phyloP scores from a whole-genome alignment of 495 filamentous ascomycete species.

The Bacidia rubella region DNA sequence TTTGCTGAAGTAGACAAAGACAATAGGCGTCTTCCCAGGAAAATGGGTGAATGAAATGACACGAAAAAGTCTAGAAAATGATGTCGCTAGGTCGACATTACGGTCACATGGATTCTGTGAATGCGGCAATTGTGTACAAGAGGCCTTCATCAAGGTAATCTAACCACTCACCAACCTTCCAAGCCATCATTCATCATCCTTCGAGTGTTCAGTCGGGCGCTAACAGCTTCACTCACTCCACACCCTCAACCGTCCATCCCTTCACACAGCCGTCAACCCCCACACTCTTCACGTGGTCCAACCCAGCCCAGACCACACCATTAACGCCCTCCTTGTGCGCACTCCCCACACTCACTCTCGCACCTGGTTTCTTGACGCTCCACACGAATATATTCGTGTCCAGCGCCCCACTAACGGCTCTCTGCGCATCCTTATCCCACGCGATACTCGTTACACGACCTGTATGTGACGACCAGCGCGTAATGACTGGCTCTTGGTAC shows the following conservation, averaged over 20 bases:
- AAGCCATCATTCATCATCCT: no score
- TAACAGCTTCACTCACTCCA: no score
- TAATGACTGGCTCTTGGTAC: slow-evolving; percentile 39
- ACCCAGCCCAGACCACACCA: slow-evolving; percentile 67
- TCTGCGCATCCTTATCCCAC: slow-evolving; percentile 64
- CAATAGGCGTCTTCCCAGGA: no score
- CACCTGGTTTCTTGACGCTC: slow-evolving; percentile 73
- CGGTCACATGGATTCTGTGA: no score
- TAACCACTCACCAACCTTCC: no score
- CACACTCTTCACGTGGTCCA: slow-evolving; percentile 59
- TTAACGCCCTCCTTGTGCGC: slow-evolving; percentile 93
- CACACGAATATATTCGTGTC: slow-evolving; percentile 89
- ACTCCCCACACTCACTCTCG: slow-evolving; percentile 61
- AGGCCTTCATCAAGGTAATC: no score
- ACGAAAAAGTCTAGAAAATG: no score
- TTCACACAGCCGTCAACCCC: slow-evolving; percentile 87
- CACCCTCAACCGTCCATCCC: slow-evolving; percentile 64
- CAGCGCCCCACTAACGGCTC: slow-evolving; percentile 69
- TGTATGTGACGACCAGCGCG: slow-evolving; percentile 87
- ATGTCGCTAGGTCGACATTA: no score
- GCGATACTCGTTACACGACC: slow-evolving; percentile 68
- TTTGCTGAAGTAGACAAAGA: no score
- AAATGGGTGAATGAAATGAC: no score
- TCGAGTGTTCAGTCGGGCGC: no score
- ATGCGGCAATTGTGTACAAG: no score